Percentiles rank a stretch among this genome's conserved stretches.
phyloP scores from a whole-genome alignment of 768 basidiomycete genomes.

The Boletellus emodensis region DNA sequence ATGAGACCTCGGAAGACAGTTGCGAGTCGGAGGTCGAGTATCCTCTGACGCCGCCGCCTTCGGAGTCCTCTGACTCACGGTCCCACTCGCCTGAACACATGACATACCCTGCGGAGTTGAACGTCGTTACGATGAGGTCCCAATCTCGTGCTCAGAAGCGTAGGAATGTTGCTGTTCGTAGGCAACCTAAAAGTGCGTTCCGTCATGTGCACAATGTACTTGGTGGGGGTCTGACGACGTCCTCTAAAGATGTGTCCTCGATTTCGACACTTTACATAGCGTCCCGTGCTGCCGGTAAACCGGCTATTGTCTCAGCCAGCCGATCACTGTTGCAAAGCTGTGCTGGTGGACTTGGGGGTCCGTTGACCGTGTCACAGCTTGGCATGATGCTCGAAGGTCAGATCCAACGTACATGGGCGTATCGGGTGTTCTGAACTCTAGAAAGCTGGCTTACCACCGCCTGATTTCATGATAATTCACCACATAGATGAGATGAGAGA shows the following conservation, averaged over 20 bases:
- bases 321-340: slow-evolving; percentile 37
- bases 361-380: slow-evolving; percentile 43
- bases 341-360: slow-evolving; percentile 19
- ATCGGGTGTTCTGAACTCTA: slow-evolving; percentile 32
- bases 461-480: slow-evolving; percentile 78
- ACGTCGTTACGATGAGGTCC: slow-evolving; percentile 18
- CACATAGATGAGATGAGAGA: slow-evolving; percentile 40
- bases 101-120: slow-evolving; percentile 8
- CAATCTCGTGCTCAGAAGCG: slow-evolving; percentile 15
- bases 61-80: slow-evolving; percentile 65
- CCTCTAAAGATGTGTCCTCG: slow-evolving; percentile 9
- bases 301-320: slow-evolving; percentile 57
- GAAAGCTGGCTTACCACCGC: slow-evolving; percentile 53
- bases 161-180: slow-evolving; percentile 26
- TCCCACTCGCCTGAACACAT: slow-evolving; percentile 50
- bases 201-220: not conserved
- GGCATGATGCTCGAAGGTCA: slow-evolving; percentile 58
- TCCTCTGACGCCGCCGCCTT: slow-evolving; percentile 74
- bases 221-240: slow-evolving; percentile 8
- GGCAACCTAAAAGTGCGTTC: slow-evolving; percentile 21
- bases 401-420: slow-evolving; percentile 8
- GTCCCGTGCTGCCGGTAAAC: slow-evolving; percentile 60
- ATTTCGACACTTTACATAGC: slow-evolving; percentile 51
- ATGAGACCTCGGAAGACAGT: slow-evolving; percentile 28
- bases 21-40: slow-evolving; percentile 60